phyloP scores from a whole-genome alignment of 2,329 filamentous ascomycete genomes.

The Fusarium sp. region DNA sequence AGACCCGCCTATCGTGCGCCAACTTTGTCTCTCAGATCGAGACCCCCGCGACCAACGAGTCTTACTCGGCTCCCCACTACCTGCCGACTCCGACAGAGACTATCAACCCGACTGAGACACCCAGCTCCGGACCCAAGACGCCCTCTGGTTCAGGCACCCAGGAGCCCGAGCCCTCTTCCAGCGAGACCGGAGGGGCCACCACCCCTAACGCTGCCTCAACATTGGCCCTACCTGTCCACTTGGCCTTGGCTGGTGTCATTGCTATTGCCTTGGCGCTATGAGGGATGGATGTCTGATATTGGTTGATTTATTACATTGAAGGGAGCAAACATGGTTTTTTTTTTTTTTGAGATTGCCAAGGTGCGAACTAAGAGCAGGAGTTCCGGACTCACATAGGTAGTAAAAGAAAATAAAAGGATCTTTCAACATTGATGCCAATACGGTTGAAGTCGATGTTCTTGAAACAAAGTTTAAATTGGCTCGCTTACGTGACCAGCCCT shows the following conservation, averaged over 20 bases:
- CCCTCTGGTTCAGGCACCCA: conserved; percentile 12
- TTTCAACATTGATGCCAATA: not conserved
- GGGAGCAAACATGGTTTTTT: conserved; percentile 7
- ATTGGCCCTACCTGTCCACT: conserved; percentile 20
- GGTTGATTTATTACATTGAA: conserved; percentile 21
- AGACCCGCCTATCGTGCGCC: conserved; percentile 73
- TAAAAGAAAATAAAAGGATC: conserved; percentile 16
- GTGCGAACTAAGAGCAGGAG: conserved; percentile 12
- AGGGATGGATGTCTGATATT: not conserved
- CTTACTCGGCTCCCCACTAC: conserved; percentile 33
- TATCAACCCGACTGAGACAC: conserved; percentile 23
- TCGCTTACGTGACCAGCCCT: not conserved
- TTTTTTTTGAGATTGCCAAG: conserved; percentile 12
- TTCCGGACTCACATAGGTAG: conserved; percentile 15
- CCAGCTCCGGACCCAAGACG: conserved; percentile 16
- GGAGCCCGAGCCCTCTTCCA: conserved; percentile 18
- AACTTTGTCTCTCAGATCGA: conserved; percentile 61
- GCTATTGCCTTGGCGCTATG: conserved; percentile 27
- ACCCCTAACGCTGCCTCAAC: conserved; percentile 33
- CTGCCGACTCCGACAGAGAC: conserved; percentile 39
- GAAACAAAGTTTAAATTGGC: not conserved
- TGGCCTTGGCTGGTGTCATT: conserved; percentile 29
- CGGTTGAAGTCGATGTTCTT: not conserved
- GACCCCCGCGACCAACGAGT: conserved; percentile 22
- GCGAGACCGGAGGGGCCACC: conserved; percentile 11